A percentile compares a stretch with the other conserved stretches of the same genome.
These are phyloP conservation scores for Glycyrrhiza uralensis DNA, from an alignment of 306 rosid species.

Conservation along the genomic window DNA sequence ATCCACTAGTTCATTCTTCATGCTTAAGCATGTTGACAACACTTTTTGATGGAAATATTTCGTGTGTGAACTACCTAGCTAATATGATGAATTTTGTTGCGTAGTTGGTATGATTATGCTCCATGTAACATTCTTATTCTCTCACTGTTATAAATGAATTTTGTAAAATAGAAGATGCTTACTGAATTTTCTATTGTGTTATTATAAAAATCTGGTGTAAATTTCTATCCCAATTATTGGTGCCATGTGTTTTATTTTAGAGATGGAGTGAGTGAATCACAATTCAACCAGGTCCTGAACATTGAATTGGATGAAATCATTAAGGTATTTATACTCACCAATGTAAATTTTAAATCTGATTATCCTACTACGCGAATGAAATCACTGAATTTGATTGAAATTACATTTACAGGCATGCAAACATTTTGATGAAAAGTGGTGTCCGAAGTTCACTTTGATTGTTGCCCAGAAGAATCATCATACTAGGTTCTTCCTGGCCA, in stretches of 20 bases:
- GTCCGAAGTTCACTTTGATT: constrained; percentile 41
- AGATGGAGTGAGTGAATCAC: constrained; percentile 49
- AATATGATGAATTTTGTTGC: background rate
- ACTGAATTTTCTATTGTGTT: background rate
- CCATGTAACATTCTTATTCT: too few relatives aligned
- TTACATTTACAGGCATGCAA: constrained; percentile 36
- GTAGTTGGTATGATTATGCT: background rate
- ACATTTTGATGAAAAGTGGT: constrained; percentile 23
- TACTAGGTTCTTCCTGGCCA: constrained; percentile 33
- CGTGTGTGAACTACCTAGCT: background rate
- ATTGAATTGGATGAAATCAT: constrained; percentile 34
- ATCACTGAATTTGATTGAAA: background rate
- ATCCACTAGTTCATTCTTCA: background rate
- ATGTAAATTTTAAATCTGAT: background rate
- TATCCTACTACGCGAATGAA: background rate
- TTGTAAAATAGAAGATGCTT: background rate
- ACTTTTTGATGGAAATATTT: too few relatives aligned
- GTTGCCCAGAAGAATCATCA: constrained; percentile 43
- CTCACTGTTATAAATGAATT: too few relatives aligned
- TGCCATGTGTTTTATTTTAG: constrained; percentile 9
- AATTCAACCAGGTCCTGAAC: constrained; percentile 42
- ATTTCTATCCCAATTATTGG: background rate
- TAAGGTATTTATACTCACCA: constrained; percentile 14
- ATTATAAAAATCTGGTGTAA: background rate
- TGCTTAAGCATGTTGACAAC: background rate